Evolutionary conservation across 2,329 filamentous ascomycete species (phyloP).

Genomic region (Ampelomyces quisqualis): DNA sequence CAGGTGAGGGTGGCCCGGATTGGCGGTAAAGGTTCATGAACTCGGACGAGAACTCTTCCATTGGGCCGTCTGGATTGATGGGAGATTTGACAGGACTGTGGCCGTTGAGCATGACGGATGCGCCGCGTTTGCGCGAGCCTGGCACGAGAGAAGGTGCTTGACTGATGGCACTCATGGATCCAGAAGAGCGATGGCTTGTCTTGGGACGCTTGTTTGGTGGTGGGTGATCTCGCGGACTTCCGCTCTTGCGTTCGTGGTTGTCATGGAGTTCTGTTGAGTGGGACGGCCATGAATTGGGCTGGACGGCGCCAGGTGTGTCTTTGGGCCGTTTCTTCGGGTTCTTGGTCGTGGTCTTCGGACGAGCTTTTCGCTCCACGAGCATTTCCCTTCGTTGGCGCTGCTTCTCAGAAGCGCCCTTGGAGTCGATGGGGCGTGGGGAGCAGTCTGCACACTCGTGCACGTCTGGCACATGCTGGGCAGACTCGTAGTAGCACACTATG

Average conservation of each 20-base stretch:
- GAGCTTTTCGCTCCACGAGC: conserved; percentile 64
- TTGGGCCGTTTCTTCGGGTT: conserved; percentile 86
- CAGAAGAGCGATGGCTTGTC: conserved; percentile 74
- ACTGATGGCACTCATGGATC: conserved; percentile 70
- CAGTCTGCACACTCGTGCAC: conserved; percentile 89
- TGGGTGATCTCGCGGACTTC: conserved; percentile 54
- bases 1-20: conserved; percentile 55
- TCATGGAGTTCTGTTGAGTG: conserved; percentile 58
- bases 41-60: conserved; percentile 70
- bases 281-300: conserved; percentile 65
- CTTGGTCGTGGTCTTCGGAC: conserved; percentile 73
- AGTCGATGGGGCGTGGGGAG: conserved; percentile 73
- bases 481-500: conserved; percentile 92
- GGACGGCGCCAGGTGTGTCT: conserved; percentile 59
- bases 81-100: conserved; percentile 78
- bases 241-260: conserved; percentile 50
- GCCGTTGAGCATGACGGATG: conserved; percentile 59
- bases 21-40: conserved; percentile 75
- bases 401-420: conserved; percentile 71
- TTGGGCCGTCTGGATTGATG: conserved; percentile 63
- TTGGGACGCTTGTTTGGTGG: conserved; percentile 77
- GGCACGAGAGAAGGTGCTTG: conserved; percentile 65
- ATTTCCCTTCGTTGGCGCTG: conserved; percentile 63
- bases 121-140: conserved; percentile 61
- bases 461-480: conserved; percentile 66